phyloP scores from a whole-genome alignment of 2,329 filamentous ascomycete species.

The Aspergillus quadrilineatus region DNA sequence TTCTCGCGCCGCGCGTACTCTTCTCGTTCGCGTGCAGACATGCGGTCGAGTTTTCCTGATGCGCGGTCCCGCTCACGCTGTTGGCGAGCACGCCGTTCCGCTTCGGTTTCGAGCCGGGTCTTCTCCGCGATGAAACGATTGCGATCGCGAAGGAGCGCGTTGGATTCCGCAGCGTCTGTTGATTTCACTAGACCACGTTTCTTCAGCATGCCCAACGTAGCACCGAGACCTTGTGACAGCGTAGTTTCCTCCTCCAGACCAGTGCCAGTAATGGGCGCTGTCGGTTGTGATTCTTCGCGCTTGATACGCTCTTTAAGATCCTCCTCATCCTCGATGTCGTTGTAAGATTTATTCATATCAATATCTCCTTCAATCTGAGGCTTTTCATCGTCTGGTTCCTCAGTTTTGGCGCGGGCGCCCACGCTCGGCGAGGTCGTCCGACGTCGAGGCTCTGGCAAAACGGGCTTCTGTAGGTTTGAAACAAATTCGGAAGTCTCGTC shows the following conservation, averaged over 20 bases:
- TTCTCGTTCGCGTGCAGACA: slow-evolving; percentile 89
- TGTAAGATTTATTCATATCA: slow-evolving; percentile 54
- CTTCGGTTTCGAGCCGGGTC: slow-evolving; percentile 70
- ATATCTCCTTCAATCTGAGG: slow-evolving; percentile 53
- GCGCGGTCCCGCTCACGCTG: slow-evolving; percentile 87
- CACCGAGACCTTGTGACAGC: slow-evolving; percentile 74
- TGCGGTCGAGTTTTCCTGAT: slow-evolving; percentile 76
- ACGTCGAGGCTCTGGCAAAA: slow-evolving; percentile 52
- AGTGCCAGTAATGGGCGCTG: slow-evolving; percentile 56
- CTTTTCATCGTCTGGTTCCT: slow-evolving; percentile 19
- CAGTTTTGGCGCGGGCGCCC: slow-evolving; percentile 23
- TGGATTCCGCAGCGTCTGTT: slow-evolving; percentile 61
- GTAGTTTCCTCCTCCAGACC: slow-evolving; percentile 84
- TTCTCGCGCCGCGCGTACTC: slow-evolving; percentile 88
- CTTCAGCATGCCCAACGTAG: slow-evolving; percentile 76
- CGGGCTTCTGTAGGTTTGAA: slow-evolving; percentile 73
- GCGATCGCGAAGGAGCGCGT: slow-evolving; percentile 67
- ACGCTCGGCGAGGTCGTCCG: slow-evolving; percentile 38
- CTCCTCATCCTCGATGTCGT: slow-evolving; percentile 52
- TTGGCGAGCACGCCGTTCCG: slow-evolving; percentile 73
- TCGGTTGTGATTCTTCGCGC: slow-evolving; percentile 45
- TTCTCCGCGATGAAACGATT: slow-evolving; percentile 79
- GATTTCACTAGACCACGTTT: slow-evolving; percentile 79
- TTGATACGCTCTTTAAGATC: slow-evolving; percentile 51
- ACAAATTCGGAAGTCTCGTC: slow-evolving; percentile 96